Base-by-base conservation (phyloP, 805 yeast genomes). In the Candida verbasci region DNA sequence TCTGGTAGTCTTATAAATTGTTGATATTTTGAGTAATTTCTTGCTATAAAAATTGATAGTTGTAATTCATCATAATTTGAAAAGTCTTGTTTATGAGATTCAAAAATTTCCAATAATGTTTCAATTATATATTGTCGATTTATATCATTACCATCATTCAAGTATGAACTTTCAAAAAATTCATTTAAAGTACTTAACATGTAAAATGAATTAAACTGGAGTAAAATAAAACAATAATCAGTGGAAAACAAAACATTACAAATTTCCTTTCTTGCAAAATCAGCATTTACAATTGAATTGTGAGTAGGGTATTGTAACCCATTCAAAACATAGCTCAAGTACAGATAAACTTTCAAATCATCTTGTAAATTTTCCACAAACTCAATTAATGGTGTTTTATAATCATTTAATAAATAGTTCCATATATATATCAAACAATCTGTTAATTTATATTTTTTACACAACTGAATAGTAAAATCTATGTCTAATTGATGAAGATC, bases 241-340 rank as follows among this genome's bases (percentile, higher is more conserved):
- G 82, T 85, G 40, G 76, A 74, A 53, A 88, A 81, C 4, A 86
- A 49, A 8, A 78, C 58, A 35, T 70, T 68, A 42, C 81, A 81
- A 0, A 85, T 47, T 10, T 65, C 57, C 17, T 64, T 41, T 47
- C 83, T 82, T 0, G 81, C 78, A 3, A 52, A 41, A 1, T 49
- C 38, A 10, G 24, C 10, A 3, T 45, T 51, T 3, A 55, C 62
- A 16, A 82, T 65, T 14, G 56, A 55, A 20, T 63, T 57, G 30
- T 83, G 84, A 1, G 83, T 78, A 0, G 97, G 97, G 53, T 80
- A 91, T 40, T 80, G 82, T 38, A 93, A 65, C 0, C 95, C 94
- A 0, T 91, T 81, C 18, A 86, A 62, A 9, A 80, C 61, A 48
- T 77, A 83, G 0, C 87, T 72, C 41, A 89, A 53, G 50, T 83